Base-by-base conservation (phyloP, 257 asterid genomes). In the Lantana camara region DNA sequence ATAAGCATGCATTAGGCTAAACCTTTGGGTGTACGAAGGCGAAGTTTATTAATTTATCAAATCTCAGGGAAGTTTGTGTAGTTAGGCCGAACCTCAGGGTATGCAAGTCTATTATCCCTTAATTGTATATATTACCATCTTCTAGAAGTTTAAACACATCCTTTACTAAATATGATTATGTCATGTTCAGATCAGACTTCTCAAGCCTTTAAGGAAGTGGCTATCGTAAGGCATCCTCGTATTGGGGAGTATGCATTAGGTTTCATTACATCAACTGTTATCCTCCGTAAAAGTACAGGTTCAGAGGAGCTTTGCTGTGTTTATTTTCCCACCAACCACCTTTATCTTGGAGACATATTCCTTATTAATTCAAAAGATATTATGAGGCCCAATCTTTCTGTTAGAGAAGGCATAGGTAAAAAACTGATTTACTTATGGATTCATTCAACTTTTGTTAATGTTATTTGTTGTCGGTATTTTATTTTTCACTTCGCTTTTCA, bases 191-290 rank as follows among this genome's bases (percentile, higher is more conserved):
- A 86, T 57, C 79, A 89, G 75, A 74, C 72, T 17, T 77, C 97
- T 17, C 89, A 79, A n/a, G 96, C 96, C 54, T 89, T 89, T 82
- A 89, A 86, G 73, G 97, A 89, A 76, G 97, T 87, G 42, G 95
- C 95, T 5, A 84, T 89, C 9, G 72, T 89, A 49, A 77, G 75
- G 73, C 97, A 89, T 64, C 97, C 95, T 10, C 95, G 88, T 10
- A 73, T 84, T 17, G 97, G 95, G 27, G 97, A 87, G 42, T 87
- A 87, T 27, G 90, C 94, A 50, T 69, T 89, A 35, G 97, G 91
- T 27, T 89, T 89, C 69, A 86, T 89, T 54, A 87, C 95, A 38
- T 87, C 95, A 24, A 77, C 82, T 17, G 79, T 87, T 29, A 83
- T 86, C 57, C 87, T 86, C 15, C 86, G 80, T 16, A 84, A 74